These are phyloP conservation scores for Penicillium sp. DNA, from an alignment of 2,329 filamentous ascomycete species.

Conservation along the genomic window DNA sequence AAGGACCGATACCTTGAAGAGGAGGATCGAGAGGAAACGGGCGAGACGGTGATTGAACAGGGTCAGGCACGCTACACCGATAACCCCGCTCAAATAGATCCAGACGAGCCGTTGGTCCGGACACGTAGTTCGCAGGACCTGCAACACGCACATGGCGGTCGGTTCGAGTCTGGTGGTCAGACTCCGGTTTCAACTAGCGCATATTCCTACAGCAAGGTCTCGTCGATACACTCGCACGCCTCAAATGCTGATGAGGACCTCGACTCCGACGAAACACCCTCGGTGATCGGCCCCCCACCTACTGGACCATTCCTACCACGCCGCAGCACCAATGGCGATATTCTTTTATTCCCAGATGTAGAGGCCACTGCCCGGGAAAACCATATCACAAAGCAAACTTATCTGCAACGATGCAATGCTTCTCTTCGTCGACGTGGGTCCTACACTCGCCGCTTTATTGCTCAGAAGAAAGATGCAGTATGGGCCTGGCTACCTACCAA, in stretches of 20 bases:
- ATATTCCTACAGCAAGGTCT: conserved; percentile 38
- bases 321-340: conserved; percentile 52
- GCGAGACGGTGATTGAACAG: conserved; percentile 35
- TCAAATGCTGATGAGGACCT: conserved; percentile 19
- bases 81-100: conserved; percentile 38
- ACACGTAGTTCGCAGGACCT: conserved; percentile 35
- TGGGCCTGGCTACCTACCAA: conserved; percentile 55
- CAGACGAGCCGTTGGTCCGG: conserved; percentile 37
- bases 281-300: conserved; percentile 33
- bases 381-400: conserved; percentile 25
- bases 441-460: conserved; percentile 20
- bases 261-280: conserved; percentile 18
- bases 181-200: conserved; percentile 39
- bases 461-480: conserved; percentile 24
- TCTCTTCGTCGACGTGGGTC: conserved; percentile 20
- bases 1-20: conserved; percentile 59
- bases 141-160: conserved; percentile 8
- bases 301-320: conserved; percentile 37
- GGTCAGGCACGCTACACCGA: conserved; percentile 44
- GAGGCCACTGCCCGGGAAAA: conserved; percentile 30
- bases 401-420: conserved; percentile 30
- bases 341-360: conserved; percentile 58
- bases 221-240: conserved; percentile 21
- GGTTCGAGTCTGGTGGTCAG: conserved; percentile 40
- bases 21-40: conserved; percentile 35